A percentile compares a stretch with the other conserved stretches of the same genome.
These are phyloP conservation scores for Cucurbitaria berberidis DNA, from an alignment of 2,329 filamentous ascomycete genomes.

Conservation along the genomic window DNA sequence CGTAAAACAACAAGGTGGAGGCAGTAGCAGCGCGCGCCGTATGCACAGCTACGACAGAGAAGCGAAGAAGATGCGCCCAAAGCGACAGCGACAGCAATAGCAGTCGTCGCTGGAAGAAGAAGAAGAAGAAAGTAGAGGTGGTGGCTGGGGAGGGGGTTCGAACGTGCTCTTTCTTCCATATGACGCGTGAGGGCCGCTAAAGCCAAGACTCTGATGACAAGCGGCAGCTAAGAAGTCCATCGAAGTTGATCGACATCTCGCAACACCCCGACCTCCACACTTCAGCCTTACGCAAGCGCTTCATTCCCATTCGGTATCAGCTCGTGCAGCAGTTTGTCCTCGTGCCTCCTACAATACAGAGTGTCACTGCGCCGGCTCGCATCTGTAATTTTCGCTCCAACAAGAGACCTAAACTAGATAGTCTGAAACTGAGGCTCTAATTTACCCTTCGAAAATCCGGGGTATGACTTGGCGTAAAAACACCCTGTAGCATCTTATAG, in stretches of 20 bases:
- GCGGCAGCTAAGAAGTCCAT: slow-evolving; percentile 25
- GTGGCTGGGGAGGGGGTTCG: slow-evolving; percentile 26
- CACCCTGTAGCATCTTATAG: too few species aligned
- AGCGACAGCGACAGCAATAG: slow-evolving; percentile 4
- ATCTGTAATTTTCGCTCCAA: too few species aligned
- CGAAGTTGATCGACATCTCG: slow-evolving; percentile 32
- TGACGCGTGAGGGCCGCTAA: slow-evolving; percentile 17
- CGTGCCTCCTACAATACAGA: not conserved
- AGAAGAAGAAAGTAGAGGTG: slow-evolving; percentile 13
- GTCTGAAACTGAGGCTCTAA: too few species aligned
- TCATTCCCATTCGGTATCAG: not conserved
- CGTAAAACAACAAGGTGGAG: slow-evolving; percentile 1
- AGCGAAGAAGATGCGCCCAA: slow-evolving; percentile 12
- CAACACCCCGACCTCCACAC: slow-evolving; percentile 10
- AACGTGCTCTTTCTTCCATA: slow-evolving; percentile 18
- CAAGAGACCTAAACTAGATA: too few species aligned
- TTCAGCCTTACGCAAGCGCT: slow-evolving; percentile 18
- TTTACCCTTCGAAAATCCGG: too few species aligned
- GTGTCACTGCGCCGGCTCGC: not conserved
- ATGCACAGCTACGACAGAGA: slow-evolving; percentile 14
- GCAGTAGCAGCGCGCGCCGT: slow-evolving; percentile 13
- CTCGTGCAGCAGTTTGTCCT: not conserved
- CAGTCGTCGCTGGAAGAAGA: slow-evolving; percentile 19
- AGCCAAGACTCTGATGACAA: slow-evolving; percentile 17
- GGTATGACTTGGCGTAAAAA: too few species aligned